These are phyloP conservation scores for Hyaloscypha hepaticicola DNA, from an alignment of 495 filamentous ascomycete genomes.

Conservation along the genomic window DNA sequence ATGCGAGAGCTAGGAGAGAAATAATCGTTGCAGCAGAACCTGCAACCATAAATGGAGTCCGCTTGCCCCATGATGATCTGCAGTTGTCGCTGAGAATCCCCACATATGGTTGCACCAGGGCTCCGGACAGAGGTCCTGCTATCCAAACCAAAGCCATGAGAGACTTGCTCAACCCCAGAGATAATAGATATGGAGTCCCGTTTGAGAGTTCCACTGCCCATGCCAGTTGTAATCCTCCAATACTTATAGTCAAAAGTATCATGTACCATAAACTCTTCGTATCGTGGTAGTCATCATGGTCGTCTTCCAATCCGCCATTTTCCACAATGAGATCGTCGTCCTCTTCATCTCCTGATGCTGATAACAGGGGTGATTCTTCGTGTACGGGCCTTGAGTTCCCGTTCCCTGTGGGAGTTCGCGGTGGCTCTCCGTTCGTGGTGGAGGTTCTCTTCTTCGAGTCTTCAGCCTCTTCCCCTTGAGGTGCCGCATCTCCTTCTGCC, in stretches of 20 bases:
- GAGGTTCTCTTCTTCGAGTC: not conserved
- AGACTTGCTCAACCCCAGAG: slow-evolving; percentile 87
- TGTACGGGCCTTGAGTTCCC: slow-evolving; percentile 30
- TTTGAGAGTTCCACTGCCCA: slow-evolving; percentile 91
- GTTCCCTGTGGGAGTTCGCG: slow-evolving; percentile 1
- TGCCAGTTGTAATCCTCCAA: slow-evolving; percentile 87
- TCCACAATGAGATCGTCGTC: slow-evolving; percentile 41
- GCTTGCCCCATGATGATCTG: slow-evolving; percentile 74
- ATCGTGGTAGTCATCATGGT: slow-evolving; percentile 46
- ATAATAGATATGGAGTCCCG: slow-evolving; percentile 68
- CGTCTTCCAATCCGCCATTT: slow-evolving; percentile 33
- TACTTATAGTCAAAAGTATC: slow-evolving; percentile 76
- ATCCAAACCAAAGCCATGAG: slow-evolving; percentile 95
- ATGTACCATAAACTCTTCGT: slow-evolving; percentile 82
- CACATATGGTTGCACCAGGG: slow-evolving; percentile 89
- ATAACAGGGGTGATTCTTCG: slow-evolving; percentile 61
- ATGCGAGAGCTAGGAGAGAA: slow-evolving; percentile 73
- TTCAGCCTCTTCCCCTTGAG: not conserved
- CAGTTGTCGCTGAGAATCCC: slow-evolving; percentile 89
- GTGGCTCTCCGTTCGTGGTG: slow-evolving; percentile 7
- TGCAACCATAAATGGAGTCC: slow-evolving; percentile 84
- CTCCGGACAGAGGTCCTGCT: slow-evolving; percentile 82
- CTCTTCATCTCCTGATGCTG: slow-evolving; percentile 41
- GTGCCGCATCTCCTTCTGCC: not conserved
- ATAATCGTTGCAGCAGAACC: slow-evolving; percentile 72